Conservation (phyloP, 441 rosid genomes). For the Mallotus repandus region DNA sequence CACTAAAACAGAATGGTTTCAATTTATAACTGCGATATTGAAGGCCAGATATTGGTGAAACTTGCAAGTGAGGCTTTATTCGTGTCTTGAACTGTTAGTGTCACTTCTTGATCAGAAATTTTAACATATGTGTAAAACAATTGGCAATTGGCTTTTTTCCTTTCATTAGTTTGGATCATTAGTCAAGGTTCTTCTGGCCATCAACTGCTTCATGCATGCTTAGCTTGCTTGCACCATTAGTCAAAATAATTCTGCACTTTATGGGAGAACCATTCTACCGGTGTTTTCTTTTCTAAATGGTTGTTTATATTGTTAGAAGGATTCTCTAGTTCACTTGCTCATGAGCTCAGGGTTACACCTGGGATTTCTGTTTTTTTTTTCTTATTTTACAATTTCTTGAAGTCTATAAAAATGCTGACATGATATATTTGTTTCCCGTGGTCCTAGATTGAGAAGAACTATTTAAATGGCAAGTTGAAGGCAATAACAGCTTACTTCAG, state of each 20-base stretch:
- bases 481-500: conserved; percentile 84
- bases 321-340: neutral
- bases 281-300: neutral
- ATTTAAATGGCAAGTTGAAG: conserved; percentile 79
- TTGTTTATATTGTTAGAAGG: neutral
- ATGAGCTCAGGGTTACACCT: neutral
- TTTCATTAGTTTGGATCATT: no score
- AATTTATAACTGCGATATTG: no score
- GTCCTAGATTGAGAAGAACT: conserved; percentile 80
- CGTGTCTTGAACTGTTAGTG: no score
- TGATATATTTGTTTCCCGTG: conserved; percentile 2
- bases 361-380: neutral
- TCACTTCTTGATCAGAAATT: no score
- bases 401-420: neutral
- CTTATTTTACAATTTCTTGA: neutral
- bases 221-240: no score
- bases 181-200: no score
- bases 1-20: no score
- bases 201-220: no score
- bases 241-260: neutral
- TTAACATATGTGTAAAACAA: no score
- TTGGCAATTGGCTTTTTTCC: no score
- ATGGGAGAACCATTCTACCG: neutral
- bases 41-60: no score
- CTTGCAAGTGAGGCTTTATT: no score